Conservation (phyloP, 345 rosid species). For the Eucalyptus paniculata region DNA sequence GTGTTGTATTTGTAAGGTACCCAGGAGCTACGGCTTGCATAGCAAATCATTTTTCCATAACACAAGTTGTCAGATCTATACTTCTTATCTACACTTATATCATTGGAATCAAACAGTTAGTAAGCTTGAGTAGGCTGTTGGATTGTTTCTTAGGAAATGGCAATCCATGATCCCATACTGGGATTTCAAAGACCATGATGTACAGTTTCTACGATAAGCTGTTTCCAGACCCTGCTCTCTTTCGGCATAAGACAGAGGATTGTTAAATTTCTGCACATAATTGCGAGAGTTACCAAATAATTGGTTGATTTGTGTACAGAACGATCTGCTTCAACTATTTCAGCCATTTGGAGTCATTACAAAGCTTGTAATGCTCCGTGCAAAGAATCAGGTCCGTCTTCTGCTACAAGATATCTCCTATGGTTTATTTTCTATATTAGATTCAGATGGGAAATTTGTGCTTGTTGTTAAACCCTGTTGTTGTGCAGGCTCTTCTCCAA, state of each 20-base stretch:
- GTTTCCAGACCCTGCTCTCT: neutral
- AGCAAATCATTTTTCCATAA: neutral
- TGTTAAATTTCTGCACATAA: neutral
- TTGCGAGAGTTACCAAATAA: neutral
- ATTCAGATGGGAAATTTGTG: neutral
- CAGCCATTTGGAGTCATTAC: conserved; percentile 98
- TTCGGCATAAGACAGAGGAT: neutral
- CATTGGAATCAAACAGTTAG: neutral
- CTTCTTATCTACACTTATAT: neutral
- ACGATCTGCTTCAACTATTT: conserved; percentile 92
- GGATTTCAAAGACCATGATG: neutral
- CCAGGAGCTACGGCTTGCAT: neutral
- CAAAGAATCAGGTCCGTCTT: conserved; percentile 79
- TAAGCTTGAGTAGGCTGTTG: neutral
- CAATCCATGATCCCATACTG: neutral
- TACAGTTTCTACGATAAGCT: neutral
- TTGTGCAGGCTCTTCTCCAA: conserved; percentile 82
- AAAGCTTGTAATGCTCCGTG: conserved; percentile 97
- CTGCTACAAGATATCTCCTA: neutral
- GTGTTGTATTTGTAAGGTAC: neutral
- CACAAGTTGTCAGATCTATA: neutral
- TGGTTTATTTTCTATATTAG: neutral
- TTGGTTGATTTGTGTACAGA: conserved; percentile 20
- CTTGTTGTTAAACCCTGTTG: neutral
- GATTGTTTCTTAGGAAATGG: neutral